Evolutionary conservation across 441 rosid species (phyloP).

Genomic region (Lepidium campestre): DNA sequence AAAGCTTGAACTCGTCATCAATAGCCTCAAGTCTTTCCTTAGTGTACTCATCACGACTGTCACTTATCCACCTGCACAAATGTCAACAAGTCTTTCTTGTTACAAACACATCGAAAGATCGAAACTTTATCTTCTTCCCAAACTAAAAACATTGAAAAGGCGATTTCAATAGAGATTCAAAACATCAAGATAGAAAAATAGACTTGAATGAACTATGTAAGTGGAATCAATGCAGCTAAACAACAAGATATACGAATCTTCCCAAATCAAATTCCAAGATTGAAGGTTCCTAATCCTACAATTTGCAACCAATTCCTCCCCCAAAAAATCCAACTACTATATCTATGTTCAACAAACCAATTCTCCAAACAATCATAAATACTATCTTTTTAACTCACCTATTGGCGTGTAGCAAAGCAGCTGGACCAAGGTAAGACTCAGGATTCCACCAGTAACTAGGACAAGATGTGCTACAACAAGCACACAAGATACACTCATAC

Average conservation of each 20-base stretch:
- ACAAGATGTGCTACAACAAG: constrained; percentile 94
- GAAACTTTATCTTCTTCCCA: not conserved
- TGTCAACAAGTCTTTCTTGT: not conserved
- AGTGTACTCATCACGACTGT: constrained; percentile 93
- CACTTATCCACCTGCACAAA: constrained; percentile 84
- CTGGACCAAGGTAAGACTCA: constrained; percentile 90
- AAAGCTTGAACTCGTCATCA: constrained; percentile 87
- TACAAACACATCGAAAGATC: not conserved
- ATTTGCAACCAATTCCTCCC: not conserved
- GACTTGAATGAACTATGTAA: not conserved
- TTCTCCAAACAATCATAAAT: not conserved
- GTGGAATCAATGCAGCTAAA: not conserved
- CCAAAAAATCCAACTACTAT: not conserved
- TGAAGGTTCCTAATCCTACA: not conserved
- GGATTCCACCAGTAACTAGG: constrained; percentile 99
- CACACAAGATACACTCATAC: constrained; percentile 94
- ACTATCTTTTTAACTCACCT: constrained; percentile 32
- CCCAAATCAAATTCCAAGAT: not conserved
- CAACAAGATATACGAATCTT: not conserved
- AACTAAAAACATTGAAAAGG: not conserved
- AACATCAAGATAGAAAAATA: not conserved
- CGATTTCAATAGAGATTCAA: not conserved
- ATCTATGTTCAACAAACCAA: not conserved
- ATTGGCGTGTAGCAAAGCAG: constrained; percentile 92
- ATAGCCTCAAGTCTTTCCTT: constrained; percentile 82